Evolutionary conservation across 1,284 basidiomycete species (phyloP).

Genomic region (Apiotrichum mycotoxinovorans): DNA sequence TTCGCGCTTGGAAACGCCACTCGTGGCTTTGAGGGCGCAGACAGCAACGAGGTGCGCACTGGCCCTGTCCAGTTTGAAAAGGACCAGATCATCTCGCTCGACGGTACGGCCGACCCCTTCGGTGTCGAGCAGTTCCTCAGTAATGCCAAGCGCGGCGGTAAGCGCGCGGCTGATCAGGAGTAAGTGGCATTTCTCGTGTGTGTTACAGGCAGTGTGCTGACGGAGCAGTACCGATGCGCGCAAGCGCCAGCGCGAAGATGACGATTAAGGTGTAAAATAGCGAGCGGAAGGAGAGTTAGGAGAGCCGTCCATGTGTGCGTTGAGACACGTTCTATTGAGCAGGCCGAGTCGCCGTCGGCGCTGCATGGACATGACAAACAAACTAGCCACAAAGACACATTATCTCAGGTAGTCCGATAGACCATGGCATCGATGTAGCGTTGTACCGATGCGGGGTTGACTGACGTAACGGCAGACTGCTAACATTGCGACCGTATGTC

Average conservation of each 20-base stretch:
- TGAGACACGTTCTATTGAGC: no score
- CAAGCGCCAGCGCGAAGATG: constrained; percentile 23
- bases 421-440: not conserved
- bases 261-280: not conserved
- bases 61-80: constrained; percentile 99
- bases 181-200: constrained; percentile 14
- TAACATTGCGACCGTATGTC: no score
- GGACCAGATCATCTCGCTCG: constrained; percentile 60
- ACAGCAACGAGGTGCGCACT: constrained; percentile 67
- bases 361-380: no score
- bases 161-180: constrained; percentile 60
- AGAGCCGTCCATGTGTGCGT: no score
- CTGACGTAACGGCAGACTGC: no score
- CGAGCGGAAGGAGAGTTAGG: no score
- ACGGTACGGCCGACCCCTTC: constrained; percentile 74
- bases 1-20: constrained; percentile 83
- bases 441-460: no score
- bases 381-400: no score
- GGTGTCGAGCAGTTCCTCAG: constrained; percentile 96
- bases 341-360: no score
- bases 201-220: constrained; percentile 8
- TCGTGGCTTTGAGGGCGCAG: constrained; percentile 71
- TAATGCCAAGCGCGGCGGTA: constrained; percentile 89
- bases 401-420: no score
- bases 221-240: constrained; percentile 16